Base-by-base conservation (phyloP, 2,329 filamentous ascomycete genomes). In the Rhytidhysteron rufulum region DNA sequence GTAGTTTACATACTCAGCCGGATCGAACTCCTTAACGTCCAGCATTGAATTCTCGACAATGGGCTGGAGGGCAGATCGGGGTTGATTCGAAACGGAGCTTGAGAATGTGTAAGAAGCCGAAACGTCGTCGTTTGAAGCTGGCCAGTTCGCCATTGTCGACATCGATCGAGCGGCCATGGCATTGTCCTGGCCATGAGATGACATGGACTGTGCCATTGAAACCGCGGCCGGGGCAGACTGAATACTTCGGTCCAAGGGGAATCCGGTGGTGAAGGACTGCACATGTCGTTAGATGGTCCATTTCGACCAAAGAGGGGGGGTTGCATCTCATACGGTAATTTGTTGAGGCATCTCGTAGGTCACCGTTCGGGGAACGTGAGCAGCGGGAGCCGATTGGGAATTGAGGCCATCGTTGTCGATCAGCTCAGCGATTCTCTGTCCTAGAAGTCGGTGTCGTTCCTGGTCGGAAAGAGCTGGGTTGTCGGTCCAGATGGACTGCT, bases 21-120 rank as follows among this genome's bases (percentile, higher is more conserved):
- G 64, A 31, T 56, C 54, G 51, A 66, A 67, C 49, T 61, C 62
- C 44, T 54, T 47, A 45, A 60, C 53, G n/a, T n/a, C n/a, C n/a
- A n/a, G n/a, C n/a, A n/a, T n/a, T 5, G 48, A 32, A 19, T 29
- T 17, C 46, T 60, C 60, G 40, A 49, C 43, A 31, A 62, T 55
- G 17, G 53, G 42, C 35, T 60, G 54, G 10, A 62, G 54, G 7
- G 41, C 30, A 20, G 50, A 43, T 37, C 49, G 53, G 34, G 39
- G 48, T 20, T 39, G 49, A 45, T 48, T 42, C 18, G 57, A 49
- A 9, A 38, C 35, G 19, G 51, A 34, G 13, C 52, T 47, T 29
- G 62, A 55, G 43, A 65, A 50, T 7, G 56, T 51, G 51, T 67
- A 67, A 40, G 52, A 53, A 50, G 38, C 52, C n/a, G 45, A n/a